A percentile compares a stretch with the other conserved stretches of the same genome.
Evolutionary conservation across 441 rosid genomes (phyloP).

Genomic region (Populus hybrid): DNA sequence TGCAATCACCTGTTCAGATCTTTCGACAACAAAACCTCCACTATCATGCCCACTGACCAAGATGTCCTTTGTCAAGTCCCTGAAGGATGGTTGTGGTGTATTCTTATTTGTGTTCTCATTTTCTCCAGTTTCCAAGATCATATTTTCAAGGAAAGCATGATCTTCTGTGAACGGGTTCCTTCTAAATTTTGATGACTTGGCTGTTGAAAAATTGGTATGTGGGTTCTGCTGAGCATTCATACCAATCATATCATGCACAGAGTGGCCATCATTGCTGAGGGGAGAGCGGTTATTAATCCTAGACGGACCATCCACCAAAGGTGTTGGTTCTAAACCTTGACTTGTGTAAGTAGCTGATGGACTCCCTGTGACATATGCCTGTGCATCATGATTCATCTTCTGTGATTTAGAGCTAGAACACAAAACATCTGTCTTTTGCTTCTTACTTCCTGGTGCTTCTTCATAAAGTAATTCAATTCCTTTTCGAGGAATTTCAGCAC

Average conservation of each 20-base stretch:
- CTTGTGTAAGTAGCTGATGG: slow-evolving; percentile 24
- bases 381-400: slow-evolving; percentile 29
- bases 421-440: slow-evolving; percentile 32
- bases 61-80: slow-evolving; percentile 19
- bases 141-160: slow-evolving; percentile 7
- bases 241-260: slow-evolving; percentile 17
- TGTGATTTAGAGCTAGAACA: slow-evolving; percentile 27
- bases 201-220: slow-evolving; percentile 19
- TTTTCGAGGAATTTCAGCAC: slow-evolving; percentile 29
- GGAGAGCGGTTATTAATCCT: slow-evolving; percentile 21
- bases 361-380: slow-evolving; percentile 24
- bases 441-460: slow-evolving; percentile 32
- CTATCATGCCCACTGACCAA: slow-evolving; percentile 11
- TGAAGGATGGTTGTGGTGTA: slow-evolving; percentile 28
- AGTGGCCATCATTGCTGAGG: slow-evolving; percentile 15
- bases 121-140: slow-evolving; percentile 1
- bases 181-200: slow-evolving; percentile 11
- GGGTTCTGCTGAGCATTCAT: slow-evolving; percentile 23
- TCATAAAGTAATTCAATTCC: slow-evolving; percentile 22
- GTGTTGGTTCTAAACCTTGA: slow-evolving; percentile 23
- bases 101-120: slow-evolving; percentile 25
- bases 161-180: slow-evolving; percentile 15
- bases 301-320: slow-evolving; percentile 21
- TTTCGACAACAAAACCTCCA: slow-evolving; percentile 15
- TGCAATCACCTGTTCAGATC: slow-evolving; percentile 15